These are phyloP conservation scores for Bauhinia variegata DNA, from an alignment of 306 rosid genomes.

Conservation along the genomic window DNA sequence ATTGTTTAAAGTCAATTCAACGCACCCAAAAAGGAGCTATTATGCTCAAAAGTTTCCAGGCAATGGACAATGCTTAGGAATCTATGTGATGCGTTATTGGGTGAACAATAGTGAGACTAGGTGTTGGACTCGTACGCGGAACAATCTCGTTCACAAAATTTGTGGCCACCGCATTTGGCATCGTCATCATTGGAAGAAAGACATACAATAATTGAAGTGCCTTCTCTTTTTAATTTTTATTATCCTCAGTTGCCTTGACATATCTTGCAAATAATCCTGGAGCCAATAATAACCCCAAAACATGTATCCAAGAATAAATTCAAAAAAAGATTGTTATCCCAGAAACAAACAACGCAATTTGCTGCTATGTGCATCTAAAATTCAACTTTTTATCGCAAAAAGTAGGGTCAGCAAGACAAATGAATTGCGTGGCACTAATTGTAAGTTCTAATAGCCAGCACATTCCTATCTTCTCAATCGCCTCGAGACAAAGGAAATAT, in stretches of 20 bases:
- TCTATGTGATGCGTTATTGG: slow-evolving; percentile 23
- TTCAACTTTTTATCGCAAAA: too few species aligned
- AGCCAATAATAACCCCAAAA: too few species aligned
- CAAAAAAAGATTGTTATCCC: too few species aligned
- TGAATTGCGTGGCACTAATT: too few species aligned
- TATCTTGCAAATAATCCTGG: neutral
- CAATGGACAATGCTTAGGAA: slow-evolving; percentile 29
- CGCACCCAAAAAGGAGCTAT: slow-evolving; percentile 4
- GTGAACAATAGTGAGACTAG: slow-evolving; percentile 14
- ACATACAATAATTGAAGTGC: neutral
- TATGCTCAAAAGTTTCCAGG: neutral
- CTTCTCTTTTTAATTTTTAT: neutral
- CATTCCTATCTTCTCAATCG: too few species aligned
- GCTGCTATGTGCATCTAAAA: too few species aligned
- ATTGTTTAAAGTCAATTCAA: slow-evolving; percentile 30
- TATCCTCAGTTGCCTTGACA: neutral
- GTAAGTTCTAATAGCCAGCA: too few species aligned
- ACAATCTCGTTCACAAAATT: slow-evolving; percentile 12
- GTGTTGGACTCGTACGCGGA: slow-evolving; percentile 41
- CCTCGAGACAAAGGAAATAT: too few species aligned
- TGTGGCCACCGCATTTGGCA: slow-evolving; percentile 15
- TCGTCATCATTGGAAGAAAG: neutral
- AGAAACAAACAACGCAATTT: too few species aligned
- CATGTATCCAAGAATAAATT: too few species aligned
- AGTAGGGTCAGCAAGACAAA: too few species aligned